Conservation (phyloP, 1,284 basidiomycete species). For the Cryptococcus maquisensis region DNA sequence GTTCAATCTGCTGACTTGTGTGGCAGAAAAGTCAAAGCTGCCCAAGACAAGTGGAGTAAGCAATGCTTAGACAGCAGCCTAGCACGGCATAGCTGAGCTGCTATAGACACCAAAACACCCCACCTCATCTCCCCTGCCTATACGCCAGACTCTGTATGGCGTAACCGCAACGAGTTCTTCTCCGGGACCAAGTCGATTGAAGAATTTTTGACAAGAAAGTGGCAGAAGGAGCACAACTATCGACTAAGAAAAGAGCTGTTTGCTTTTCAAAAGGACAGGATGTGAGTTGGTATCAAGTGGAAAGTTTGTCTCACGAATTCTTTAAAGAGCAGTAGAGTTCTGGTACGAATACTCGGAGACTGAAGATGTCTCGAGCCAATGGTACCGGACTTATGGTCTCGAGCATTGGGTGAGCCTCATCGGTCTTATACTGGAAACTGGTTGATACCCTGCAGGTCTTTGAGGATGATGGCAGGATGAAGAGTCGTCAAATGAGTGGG, state of each 20-base stretch:
- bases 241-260: slow-evolving; percentile 59
- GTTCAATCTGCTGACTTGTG: background rate
- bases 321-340: slow-evolving; percentile 51
- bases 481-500: slow-evolving; percentile 55
- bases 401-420: slow-evolving; percentile 57
- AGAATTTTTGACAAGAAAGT: slow-evolving; percentile 57
- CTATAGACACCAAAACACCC: slow-evolving; percentile 32
- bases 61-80: background rate
- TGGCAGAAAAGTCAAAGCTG: slow-evolving; percentile 39
- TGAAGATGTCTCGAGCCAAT: slow-evolving; percentile 44
- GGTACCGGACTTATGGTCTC: slow-evolving; percentile 59
- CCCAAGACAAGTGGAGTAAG: slow-evolving; percentile 46
- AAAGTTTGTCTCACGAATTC: background rate
- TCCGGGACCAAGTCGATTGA: slow-evolving; percentile 54
- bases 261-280: slow-evolving; percentile 57
- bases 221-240: slow-evolving; percentile 54
- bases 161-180: slow-evolving; percentile 59
- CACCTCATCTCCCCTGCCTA: slow-evolving; percentile 52
- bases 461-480: slow-evolving; percentile 56
- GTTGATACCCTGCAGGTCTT: too few species aligned
- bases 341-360: slow-evolving; percentile 57
- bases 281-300: slow-evolving; percentile 50
- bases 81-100: too few species aligned
- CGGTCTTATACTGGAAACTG: background rate
- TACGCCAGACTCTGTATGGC: slow-evolving; percentile 58